Evolutionary conservation across 495 filamentous ascomycete genomes (phyloP), one percentile per base, ranked within the genome.

Genomic region (Talaromyces thailandensis): DNA sequence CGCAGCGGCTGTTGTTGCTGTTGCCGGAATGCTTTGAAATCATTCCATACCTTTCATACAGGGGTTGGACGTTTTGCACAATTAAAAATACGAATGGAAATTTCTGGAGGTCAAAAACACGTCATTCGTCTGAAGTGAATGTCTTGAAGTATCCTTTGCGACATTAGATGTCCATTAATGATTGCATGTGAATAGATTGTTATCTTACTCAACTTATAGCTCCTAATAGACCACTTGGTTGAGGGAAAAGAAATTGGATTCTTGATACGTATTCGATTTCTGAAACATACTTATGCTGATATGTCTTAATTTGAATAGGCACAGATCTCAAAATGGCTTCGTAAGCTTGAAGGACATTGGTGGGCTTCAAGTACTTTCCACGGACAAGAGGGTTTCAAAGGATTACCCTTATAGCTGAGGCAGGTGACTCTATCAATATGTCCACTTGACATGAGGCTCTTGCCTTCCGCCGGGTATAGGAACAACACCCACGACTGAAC

Each of bases 391-490:
- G n/a, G n/a, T n/a, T n/a, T 74, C 6, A 82, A 65, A 5, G 76
- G 70, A 62, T 79, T 72, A 7, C 57, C 66, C 18, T 77, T 75
- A 62, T 82, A 81, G 40, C 72, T 77, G 8, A 67, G 63, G 4
- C 76, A 65, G 55, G 70, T 80, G 50, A 80, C 76, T 0, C 78
- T 82, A 62, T 82, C 79, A 6, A 78, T 69, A 59, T 82, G 78
- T 3, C 79, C 78, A 48, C 81, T 81, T 62, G 81, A 72, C 75
- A 82, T 79, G 4, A 82, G 67, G 4, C 73, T 76, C 50, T 74
- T 72, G 51, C 78, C 77, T 16, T n/a, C 69, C 76, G 4, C 78
- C 79, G 0, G 57, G 69, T 14, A 78, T 77, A 4, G 71, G 68
- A 6, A 78, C 64, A n/a, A 78, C 65, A 14, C 78, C 79, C 11